phyloP scores from a whole-genome alignment of 2,329 filamentous ascomycete genomes.

The Venturiaceae sp. region DNA sequence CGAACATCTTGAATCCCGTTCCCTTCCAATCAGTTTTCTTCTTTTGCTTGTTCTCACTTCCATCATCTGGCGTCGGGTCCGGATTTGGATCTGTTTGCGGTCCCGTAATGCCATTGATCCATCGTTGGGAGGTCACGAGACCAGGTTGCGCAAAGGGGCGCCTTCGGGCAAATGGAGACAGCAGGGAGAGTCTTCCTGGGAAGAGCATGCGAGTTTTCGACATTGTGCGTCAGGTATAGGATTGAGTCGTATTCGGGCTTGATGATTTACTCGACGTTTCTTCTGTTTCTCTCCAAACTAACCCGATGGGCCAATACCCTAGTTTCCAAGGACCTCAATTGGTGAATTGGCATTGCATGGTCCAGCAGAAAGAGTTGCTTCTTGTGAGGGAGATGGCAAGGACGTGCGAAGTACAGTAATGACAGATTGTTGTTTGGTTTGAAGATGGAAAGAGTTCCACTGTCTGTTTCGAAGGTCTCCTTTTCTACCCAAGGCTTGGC shows the following conservation, averaged over 20 bases:
- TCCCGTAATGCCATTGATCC: background rate
- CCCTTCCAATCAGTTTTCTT: constrained; percentile 18
- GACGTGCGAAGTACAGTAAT: background rate
- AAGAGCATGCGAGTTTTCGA: background rate
- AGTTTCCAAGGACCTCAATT: background rate
- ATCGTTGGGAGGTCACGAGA: background rate
- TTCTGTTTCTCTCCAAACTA: background rate
- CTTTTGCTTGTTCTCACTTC: constrained; percentile 2
- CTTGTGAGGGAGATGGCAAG: background rate
- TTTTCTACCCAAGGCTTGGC: background rate
- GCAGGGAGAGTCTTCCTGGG: background rate
- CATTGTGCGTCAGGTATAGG: background rate
- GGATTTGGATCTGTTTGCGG: constrained; percentile 24
- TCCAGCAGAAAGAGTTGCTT: background rate
- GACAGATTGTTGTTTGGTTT: background rate
- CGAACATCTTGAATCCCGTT: constrained; percentile 42
- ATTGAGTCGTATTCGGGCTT: background rate
- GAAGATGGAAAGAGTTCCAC: background rate
- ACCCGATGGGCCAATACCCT: background rate
- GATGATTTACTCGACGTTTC: background rate
- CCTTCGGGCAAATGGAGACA: background rate
- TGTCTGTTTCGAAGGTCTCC: background rate
- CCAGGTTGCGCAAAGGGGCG: background rate
- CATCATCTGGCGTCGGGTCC: constrained; percentile 19
- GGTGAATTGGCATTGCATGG: background rate